phyloP scores from a whole-genome alignment of 495 filamentous ascomycete genomes.

The Penicillium ucsense region DNA sequence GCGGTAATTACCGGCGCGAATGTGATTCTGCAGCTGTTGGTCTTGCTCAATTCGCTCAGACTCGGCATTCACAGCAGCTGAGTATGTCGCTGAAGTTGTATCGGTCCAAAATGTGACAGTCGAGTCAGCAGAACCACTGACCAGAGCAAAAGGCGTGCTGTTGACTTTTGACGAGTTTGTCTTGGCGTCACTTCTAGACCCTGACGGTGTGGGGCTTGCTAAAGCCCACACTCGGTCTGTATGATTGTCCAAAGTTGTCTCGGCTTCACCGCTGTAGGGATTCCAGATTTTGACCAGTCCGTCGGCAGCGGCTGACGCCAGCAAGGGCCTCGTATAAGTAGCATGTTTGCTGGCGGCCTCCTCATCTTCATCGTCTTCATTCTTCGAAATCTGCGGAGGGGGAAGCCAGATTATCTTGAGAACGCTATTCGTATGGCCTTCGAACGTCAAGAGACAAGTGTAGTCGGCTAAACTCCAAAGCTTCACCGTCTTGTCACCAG shows the following conservation, averaged over 20 bases:
- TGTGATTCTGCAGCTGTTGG: conserved; percentile 85
- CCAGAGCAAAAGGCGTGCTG: conserved; percentile 50
- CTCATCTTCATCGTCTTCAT: conserved; percentile 30
- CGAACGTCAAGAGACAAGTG: conserved; percentile 84
- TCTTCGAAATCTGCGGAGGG: conserved; percentile 37
- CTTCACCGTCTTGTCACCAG: conserved; percentile 91
- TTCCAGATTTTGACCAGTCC: conserved; percentile 98
- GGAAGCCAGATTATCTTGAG: conserved; percentile 89
- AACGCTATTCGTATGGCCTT: conserved; percentile 92
- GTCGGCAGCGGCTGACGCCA: conserved; percentile 86
- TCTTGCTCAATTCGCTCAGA: conserved; percentile 82
- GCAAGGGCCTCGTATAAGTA: conserved; percentile 39
- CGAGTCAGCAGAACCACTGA: conserved; percentile 83
- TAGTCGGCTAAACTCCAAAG: conserved; percentile 93
- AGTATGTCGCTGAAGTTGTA: conserved; percentile 72
- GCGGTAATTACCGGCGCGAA: conserved; percentile 73
- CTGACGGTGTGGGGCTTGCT: conserved; percentile 52
- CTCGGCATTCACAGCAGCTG: conserved; percentile 55
- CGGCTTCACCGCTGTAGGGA: conserved; percentile 64
- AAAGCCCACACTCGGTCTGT: conserved; percentile 88
- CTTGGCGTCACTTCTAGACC: conserved; percentile 29
- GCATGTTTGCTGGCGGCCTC: conserved; percentile 17
- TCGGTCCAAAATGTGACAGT: conserved; percentile 93
- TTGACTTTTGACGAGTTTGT: conserved; percentile 21
- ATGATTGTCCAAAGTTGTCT: conserved; percentile 90